Evolutionary conservation across 345 rosid genomes (phyloP).

Genomic region (Populus deltoides): DNA sequence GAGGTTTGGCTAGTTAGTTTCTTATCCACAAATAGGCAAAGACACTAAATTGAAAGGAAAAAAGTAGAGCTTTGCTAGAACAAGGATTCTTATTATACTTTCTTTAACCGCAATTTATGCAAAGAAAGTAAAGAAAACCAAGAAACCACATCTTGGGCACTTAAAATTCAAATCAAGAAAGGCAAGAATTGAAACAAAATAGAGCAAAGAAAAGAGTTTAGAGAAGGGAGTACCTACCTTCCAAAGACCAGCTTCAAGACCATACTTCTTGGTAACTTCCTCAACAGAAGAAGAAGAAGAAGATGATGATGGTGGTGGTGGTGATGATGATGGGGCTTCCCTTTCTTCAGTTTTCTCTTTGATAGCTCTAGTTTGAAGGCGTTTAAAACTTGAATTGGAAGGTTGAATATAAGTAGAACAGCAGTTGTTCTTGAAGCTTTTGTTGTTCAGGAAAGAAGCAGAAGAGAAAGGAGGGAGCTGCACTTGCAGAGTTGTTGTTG

Average conservation of each 20-base stretch:
- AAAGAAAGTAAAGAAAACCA: background rate
- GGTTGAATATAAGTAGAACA: conserved; percentile 18
- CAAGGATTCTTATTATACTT: background rate
- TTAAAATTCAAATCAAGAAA: background rate
- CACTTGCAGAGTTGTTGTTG: conserved; percentile 42
- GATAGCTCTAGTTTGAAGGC: conserved; percentile 54
- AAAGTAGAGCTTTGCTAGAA: background rate
- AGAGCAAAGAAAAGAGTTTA: background rate
- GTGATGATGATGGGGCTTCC: conserved; percentile 27
- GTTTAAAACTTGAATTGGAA: conserved; percentile 25
- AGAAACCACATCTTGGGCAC: background rate
- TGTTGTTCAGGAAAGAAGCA: conserved; percentile 19
- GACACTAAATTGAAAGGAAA: background rate
- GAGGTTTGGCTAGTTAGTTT: background rate
- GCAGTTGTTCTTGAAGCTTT: conserved; percentile 20
- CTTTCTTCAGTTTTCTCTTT: conserved; percentile 52
- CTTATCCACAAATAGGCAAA: background rate
- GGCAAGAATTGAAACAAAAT: background rate
- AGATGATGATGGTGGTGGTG: conserved; percentile 22
- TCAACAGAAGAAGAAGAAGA: conserved; percentile 48
- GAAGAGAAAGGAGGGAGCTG: conserved; percentile 27
- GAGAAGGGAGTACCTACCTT: conserved; percentile 54
- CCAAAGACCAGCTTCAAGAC: conserved; percentile 92
- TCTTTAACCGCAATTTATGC: background rate
- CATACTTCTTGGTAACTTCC: conserved; percentile 76